These are phyloP conservation scores for Peniophora sp. DNA, from an alignment of 1,284 basidiomycete genomes.

Conservation along the genomic window DNA sequence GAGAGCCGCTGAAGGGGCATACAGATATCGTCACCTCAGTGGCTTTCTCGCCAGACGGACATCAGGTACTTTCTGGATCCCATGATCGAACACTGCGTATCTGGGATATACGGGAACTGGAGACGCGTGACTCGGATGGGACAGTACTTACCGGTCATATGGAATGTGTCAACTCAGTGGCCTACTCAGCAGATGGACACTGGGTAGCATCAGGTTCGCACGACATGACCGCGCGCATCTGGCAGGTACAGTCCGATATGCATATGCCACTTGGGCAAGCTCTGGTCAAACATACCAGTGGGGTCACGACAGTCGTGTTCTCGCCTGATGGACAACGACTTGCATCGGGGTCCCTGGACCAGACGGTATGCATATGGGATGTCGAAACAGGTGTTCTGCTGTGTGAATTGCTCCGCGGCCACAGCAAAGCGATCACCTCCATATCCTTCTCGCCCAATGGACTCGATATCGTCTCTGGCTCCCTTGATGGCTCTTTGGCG, in stretches of 20 bases:
- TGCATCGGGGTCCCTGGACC: neutral
- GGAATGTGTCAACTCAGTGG: neutral
- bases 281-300: neutral
- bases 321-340: neutral
- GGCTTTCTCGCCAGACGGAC: neutral
- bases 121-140: neutral
- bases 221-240: neutral
- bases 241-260: neutral
- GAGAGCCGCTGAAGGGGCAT: neutral
- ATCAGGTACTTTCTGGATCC: neutral
- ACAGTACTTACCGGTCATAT: neutral
- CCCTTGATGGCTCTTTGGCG: conserved; percentile 50
- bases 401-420: neutral
- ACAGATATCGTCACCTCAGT: neutral
- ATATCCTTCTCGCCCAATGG: neutral
- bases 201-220: neutral
- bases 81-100: neutral
- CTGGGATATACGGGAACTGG: neutral
- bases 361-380: neutral
- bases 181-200: neutral
- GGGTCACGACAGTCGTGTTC: neutral
- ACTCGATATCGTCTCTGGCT: neutral
- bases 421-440: neutral
- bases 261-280: too few relatives aligned
- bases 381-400: neutral